Conservation (phyloP, 179 eudicot species). For the Heliamphora pulchella region DNA sequence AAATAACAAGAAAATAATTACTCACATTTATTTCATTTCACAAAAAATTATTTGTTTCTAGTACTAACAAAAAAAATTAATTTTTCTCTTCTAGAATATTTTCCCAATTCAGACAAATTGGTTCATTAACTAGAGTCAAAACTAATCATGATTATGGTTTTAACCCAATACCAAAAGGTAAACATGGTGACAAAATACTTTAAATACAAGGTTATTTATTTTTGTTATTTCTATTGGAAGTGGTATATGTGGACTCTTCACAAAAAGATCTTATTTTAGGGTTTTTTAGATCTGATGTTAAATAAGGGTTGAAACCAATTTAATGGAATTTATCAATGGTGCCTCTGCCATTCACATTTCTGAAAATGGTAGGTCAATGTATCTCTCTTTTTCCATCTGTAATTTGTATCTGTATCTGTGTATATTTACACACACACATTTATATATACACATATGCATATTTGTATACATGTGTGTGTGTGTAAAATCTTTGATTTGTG, state of each 20-base stretch:
- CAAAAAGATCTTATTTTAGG: neutral
- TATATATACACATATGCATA: too few relatives aligned
- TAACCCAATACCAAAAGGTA: neutral
- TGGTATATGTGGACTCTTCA: neutral
- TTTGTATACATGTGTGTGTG: neutral
- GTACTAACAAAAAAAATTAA: neutral
- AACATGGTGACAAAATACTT: constrained; percentile 3
- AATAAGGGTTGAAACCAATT: neutral
- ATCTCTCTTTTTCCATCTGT: neutral
- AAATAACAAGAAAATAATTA: neutral
- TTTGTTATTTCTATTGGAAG: neutral
- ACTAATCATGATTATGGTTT: neutral
- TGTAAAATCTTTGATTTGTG: neutral
- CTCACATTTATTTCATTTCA: neutral
- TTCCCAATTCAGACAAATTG: neutral
- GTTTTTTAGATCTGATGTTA: neutral
- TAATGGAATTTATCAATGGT: constrained; percentile 12
- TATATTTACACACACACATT: too few relatives aligned
- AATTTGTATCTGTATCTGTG: neutral
- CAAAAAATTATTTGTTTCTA: neutral
- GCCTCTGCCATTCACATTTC: neutral
- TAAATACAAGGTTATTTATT: constrained; percentile 9
- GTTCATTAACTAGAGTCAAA: constrained; percentile 7
- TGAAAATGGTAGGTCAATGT: neutral
- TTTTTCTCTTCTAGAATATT: neutral